Percentiles rank a stretch among this genome's conserved stretches.
phyloP scores from a whole-genome alignment of 176 grass and related monocot genomes.

The Paspalum notatum region DNA sequence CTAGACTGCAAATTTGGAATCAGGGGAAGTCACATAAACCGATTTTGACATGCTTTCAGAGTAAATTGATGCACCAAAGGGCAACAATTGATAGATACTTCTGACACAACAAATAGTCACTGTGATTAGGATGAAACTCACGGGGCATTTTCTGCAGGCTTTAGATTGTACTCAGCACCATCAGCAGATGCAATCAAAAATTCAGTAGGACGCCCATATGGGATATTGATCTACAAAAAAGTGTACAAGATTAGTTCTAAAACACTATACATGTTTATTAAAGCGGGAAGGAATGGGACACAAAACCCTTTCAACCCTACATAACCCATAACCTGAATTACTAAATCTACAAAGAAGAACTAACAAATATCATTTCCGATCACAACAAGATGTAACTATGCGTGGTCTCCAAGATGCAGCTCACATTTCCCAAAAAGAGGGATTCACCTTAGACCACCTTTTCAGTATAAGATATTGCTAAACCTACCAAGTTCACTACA shows the following conservation, averaged over 20 bases:
- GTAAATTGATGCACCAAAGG: neutral
- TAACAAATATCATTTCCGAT: neutral
- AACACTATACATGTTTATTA: neutral
- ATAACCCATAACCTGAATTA: constrained; percentile 12
- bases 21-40: neutral
- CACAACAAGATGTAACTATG: constrained; percentile 5
- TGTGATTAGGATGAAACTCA: constrained; percentile 47
- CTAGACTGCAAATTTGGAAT: neutral
- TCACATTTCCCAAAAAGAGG: constrained; percentile 1
- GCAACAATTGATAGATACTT: neutral
- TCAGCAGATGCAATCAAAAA: constrained; percentile 68
- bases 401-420: neutral
- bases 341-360: constrained; percentile 7
- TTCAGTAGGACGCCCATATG: constrained; percentile 64
- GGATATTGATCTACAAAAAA: constrained; percentile 72
- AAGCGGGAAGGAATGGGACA: neutral
- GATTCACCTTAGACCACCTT: neutral
- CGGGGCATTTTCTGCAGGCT: constrained; percentile 64
- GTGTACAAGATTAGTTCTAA: constrained; percentile 33
- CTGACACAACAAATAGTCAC: neutral
- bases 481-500: constrained; percentile 1
- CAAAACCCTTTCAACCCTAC: neutral
- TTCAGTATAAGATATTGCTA: constrained; percentile 13
- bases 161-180: constrained; percentile 64
- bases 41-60: neutral